Evolutionary conservation across 257 asterid species (phyloP).

Genomic region (Solanum raphanifolium): DNA sequence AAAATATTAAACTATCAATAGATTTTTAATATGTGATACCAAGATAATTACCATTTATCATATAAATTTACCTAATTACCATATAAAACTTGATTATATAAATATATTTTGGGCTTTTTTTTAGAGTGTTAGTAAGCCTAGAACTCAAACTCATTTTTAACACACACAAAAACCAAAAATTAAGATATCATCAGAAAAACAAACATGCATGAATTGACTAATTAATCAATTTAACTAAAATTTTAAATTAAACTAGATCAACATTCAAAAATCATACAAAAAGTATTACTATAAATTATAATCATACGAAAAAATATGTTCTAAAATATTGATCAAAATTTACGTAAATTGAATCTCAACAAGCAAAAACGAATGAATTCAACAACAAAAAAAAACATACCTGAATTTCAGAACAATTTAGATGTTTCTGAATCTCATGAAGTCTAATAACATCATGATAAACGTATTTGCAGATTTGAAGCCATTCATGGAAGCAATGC

Average conservation of each 20-base stretch:
- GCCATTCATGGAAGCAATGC: conserved; percentile 34
- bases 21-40: not conserved
- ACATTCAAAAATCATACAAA: not conserved
- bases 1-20: not conserved
- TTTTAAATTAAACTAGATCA: not conserved
- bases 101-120: not conserved
- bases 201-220: not conserved
- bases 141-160: not conserved
- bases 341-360: not conserved
- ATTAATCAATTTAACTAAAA: not conserved
- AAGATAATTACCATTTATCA: not conserved
- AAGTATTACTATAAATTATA: not conserved
- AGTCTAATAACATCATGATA: conserved; percentile 70
- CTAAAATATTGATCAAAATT: not conserved
- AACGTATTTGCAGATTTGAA: conserved; percentile 71
- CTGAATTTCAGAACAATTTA: conserved; percentile 62
- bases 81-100: not conserved
- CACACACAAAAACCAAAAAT: not conserved
- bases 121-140: not conserved
- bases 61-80: not conserved
- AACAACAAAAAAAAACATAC: conserved; percentile 8
- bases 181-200: not conserved
- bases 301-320: too few species aligned
- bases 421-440: conserved; percentile 47
- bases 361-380: not conserved